A percentile compares a stretch with the other conserved stretches of the same genome.
phyloP scores from a whole-genome alignment of 2,329 filamentous ascomycete species.

The Fusarium veterinarium region DNA sequence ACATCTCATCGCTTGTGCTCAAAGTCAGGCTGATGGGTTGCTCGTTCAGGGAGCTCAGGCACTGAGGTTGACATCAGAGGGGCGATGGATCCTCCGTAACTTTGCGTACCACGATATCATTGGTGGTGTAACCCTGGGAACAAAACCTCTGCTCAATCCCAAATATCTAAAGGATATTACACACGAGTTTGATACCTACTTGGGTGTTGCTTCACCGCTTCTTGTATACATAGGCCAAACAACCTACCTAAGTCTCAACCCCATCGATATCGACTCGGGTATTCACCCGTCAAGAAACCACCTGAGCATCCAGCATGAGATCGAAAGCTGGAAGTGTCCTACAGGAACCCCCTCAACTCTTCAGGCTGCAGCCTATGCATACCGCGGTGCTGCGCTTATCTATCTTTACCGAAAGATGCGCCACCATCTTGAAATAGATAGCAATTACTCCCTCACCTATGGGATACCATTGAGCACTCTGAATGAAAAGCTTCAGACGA shows the following conservation, averaged over 20 bases:
- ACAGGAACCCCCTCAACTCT: neutral
- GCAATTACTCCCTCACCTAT: neutral
- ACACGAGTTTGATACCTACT: neutral
- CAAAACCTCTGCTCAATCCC: neutral
- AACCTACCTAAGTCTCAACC: neutral
- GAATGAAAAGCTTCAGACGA: fast-evolving
- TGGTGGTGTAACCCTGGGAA: neutral
- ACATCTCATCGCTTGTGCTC: neutral
- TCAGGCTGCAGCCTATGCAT: neutral
- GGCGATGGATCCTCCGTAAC: neutral
- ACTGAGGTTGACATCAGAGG: neutral
- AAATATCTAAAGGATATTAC: neutral
- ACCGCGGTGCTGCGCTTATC: neutral
- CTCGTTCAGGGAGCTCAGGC: neutral
- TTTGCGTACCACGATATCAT: neutral
- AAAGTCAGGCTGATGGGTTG: neutral
- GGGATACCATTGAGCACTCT: too few relatives aligned
- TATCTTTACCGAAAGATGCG: neutral
- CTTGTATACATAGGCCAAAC: neutral
- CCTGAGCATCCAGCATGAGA: neutral
- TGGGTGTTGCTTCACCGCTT: neutral
- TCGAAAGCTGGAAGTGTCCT: neutral
- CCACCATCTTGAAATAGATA: neutral
- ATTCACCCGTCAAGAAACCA: fast-evolving
- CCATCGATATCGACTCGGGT: neutral